These are phyloP conservation scores for Didymella segeticola DNA, from an alignment of 2,329 filamentous ascomycete species.

Conservation along the genomic window DNA sequence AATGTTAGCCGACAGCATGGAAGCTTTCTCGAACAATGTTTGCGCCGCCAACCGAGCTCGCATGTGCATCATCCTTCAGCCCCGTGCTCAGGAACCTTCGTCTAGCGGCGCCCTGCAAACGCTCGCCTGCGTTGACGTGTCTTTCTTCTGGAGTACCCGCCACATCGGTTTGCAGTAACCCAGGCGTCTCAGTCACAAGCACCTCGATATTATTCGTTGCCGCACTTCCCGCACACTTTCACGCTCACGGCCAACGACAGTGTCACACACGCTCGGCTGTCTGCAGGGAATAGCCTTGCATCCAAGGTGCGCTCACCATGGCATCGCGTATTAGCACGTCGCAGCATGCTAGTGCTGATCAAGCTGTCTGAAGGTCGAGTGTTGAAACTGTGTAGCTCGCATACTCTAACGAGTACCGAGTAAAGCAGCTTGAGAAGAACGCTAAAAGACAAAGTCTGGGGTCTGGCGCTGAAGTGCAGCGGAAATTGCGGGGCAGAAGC, in stretches of 20 bases:
- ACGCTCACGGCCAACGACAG: neutral
- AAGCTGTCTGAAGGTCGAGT: neutral
- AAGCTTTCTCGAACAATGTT: constrained; percentile 31
- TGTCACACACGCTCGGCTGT: neutral
- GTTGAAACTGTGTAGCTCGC: too few species aligned
- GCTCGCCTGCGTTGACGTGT: constrained; percentile 9
- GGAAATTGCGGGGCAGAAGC: too few species aligned
- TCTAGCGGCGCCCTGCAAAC: constrained; percentile 6
- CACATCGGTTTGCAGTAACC: neutral
- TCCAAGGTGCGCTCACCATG: neutral
- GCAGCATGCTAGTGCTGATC: neutral
- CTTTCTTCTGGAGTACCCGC: neutral
- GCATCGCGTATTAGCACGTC: neutral
- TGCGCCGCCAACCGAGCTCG: constrained; percentile 32
- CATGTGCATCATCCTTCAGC: constrained; percentile 26
- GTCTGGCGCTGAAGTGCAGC: too few species aligned
- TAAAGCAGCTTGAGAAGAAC: too few species aligned
- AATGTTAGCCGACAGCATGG: constrained; percentile 24
- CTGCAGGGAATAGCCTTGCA: constrained; percentile 8
- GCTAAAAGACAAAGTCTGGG: too few species aligned
- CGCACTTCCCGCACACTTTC: constrained; percentile 1
- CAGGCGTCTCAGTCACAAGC: constrained; percentile 1
- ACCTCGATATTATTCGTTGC: neutral
- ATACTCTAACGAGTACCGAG: too few species aligned
- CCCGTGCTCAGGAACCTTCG: constrained; percentile 22